These are phyloP conservation scores for Nicotiana attenuata DNA, from an alignment of 257 asterid genomes.

Conservation along the genomic window DNA sequence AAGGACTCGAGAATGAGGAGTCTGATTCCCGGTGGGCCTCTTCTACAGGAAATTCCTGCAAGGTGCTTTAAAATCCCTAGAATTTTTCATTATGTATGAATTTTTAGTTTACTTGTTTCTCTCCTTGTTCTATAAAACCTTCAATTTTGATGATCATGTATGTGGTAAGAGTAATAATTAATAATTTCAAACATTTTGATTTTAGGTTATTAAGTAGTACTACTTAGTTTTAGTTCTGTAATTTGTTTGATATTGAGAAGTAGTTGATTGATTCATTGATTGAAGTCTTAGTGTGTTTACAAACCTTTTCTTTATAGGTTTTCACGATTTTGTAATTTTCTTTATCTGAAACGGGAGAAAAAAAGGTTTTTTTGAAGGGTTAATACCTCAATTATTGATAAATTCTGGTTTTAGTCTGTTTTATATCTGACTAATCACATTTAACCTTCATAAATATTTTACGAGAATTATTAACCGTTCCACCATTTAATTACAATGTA, in stretches of 20 bases:
- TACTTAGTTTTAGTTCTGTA: not conserved
- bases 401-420: too few species aligned
- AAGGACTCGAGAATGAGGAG: constrained; percentile 64
- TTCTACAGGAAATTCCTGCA: constrained; percentile 47
- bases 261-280: not conserved
- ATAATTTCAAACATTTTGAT: not conserved
- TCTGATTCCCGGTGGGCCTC: constrained; percentile 38
- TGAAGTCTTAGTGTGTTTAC: not conserved
- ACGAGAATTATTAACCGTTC: too few species aligned
- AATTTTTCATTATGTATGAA: not conserved
- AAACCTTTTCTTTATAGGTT: not conserved
- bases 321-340: not conserved
- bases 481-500: too few species aligned
- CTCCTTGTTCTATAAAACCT: constrained; percentile 20
- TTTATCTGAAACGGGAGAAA: not conserved
- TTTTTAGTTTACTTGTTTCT: too few species aligned
- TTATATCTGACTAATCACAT: too few species aligned
- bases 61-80: constrained; percentile 34
- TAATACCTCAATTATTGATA: too few species aligned
- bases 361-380: not conserved
- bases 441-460: too few species aligned
- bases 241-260: not conserved
- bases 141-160: not conserved
- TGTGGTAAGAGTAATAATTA: not conserved
- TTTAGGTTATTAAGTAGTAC: not conserved